Conservation (phyloP, 2,329 filamentous ascomycete species). For the Xylaria sp. region DNA sequence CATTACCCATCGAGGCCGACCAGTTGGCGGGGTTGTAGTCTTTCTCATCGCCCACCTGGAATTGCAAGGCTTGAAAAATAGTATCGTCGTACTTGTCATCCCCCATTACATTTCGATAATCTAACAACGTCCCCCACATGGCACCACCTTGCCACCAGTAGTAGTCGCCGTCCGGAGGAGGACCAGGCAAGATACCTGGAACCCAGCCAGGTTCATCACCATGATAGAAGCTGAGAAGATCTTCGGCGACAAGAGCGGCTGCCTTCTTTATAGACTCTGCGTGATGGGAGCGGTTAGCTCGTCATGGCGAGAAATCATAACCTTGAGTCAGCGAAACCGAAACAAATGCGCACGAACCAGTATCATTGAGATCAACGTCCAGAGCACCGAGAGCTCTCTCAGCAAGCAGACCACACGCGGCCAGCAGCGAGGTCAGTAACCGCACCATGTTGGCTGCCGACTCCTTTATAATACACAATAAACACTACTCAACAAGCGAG, state of each 20-base stretch:
- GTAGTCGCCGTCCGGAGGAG: conserved; percentile 61
- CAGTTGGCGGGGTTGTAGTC: conserved; percentile 68
- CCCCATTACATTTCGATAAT: conserved; percentile 73
- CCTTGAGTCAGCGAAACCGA: background rate
- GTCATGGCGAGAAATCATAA: background rate
- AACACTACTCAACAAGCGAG: background rate
- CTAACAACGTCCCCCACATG: conserved; percentile 71
- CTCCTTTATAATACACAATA: background rate
- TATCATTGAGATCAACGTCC: conserved; percentile 39
- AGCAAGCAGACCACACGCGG: conserved; percentile 36
- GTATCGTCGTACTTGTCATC: conserved; percentile 67
- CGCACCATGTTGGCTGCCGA: conserved; percentile 18
- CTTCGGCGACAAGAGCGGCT: conserved; percentile 55
- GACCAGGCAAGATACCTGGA: conserved; percentile 63
- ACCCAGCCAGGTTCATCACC: conserved; percentile 58
- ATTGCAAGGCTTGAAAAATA: conserved; percentile 60
- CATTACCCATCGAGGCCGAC: conserved; percentile 67
- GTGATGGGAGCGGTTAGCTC: conserved; percentile 1
- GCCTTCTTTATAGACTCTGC: conserved; percentile 54
- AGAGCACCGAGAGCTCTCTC: conserved; percentile 36
- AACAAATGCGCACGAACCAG: conserved; percentile 32
- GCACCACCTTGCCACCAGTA: conserved; percentile 79
- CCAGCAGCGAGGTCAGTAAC: conserved; percentile 36
- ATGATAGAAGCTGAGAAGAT: conserved; percentile 57
- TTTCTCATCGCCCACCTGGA: conserved; percentile 60